Evolutionary conservation across 257 asterid genomes (phyloP).

Genomic region (Ilex aquifolium): DNA sequence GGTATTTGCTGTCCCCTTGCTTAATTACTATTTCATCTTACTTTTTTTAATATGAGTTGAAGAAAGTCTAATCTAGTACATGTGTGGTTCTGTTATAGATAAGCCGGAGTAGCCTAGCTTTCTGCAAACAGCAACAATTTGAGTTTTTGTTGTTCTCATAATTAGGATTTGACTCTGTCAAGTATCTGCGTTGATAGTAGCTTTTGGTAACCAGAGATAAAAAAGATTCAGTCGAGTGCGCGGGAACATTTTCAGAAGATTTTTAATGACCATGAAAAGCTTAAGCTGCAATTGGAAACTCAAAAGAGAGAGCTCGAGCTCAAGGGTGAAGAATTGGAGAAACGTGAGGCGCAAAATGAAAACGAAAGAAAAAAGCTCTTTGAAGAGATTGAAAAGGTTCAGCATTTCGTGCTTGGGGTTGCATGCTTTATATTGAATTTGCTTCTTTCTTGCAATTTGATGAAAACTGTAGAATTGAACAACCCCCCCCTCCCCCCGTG

Average conservation of each 20-base stretch:
- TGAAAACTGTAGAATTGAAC: too few relatives aligned
- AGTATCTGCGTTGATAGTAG: too few relatives aligned
- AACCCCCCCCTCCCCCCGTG: too few relatives aligned
- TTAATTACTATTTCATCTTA: too few relatives aligned
- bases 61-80: too few relatives aligned
- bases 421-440: too few relatives aligned
- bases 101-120: too few relatives aligned
- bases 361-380: conserved; percentile 57
- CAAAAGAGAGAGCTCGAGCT: conserved; percentile 69
- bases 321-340: conserved; percentile 61
- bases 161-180: too few relatives aligned
- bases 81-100: too few relatives aligned
- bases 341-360: conserved; percentile 78
- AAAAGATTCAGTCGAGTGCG: conserved; percentile 70
- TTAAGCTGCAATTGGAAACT: conserved; percentile 57
- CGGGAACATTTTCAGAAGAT: conserved; percentile 76
- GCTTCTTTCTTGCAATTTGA: too few relatives aligned
- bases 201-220: conserved; percentile 50
- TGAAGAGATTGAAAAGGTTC: conserved; percentile 80
- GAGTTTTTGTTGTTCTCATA: too few relatives aligned
- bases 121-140: too few relatives aligned
- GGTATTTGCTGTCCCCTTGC: conserved; percentile 32
- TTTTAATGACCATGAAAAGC: conserved; percentile 69
- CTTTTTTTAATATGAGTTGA: conserved; percentile 2
- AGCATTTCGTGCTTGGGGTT: not conserved